Evolutionary conservation across 257 asterid species (phyloP).

Genomic region (Buddleja alternifolia): DNA sequence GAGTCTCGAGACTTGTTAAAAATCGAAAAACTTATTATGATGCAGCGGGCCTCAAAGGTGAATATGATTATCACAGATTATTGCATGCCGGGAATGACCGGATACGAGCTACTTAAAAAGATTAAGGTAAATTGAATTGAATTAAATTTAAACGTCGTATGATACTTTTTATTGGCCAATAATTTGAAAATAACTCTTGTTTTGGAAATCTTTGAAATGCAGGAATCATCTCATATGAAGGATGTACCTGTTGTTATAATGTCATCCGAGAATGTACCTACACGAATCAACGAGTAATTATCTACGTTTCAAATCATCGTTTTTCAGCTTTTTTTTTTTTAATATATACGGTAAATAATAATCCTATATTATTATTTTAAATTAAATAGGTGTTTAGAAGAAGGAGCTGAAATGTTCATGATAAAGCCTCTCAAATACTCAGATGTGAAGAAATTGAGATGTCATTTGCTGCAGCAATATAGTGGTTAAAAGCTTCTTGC

Average conservation of each 20-base stretch:
- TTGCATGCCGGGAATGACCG: constrained; percentile 80
- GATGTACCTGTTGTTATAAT: constrained; percentile 67
- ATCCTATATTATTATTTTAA: background rate
- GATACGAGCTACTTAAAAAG: constrained; percentile 71
- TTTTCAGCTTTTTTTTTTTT: background rate
- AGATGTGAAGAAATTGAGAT: constrained; percentile 55
- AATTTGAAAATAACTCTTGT: background rate
- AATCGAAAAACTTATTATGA: too few species aligned
- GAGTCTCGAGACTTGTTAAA: too few species aligned
- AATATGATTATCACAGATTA: constrained; percentile 68
- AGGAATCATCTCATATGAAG: constrained; percentile 64
- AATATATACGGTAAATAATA: too few species aligned
- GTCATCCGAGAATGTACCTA: constrained; percentile 74
- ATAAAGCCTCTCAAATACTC: constrained; percentile 67
- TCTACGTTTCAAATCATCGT: background rate
- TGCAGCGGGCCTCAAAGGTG: constrained; percentile 51
- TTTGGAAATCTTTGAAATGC: constrained; percentile 15
- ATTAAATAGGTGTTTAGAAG: constrained; percentile 53
- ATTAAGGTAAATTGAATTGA: constrained; percentile 49
- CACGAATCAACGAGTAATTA: constrained; percentile 56
- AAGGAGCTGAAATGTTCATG: constrained; percentile 78
- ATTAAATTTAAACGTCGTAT: background rate
- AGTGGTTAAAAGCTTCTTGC: constrained; percentile 14
- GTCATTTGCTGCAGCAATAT: constrained; percentile 46
- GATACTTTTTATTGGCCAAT: background rate